A percentile compares a stretch with the other conserved stretches of the same genome.
phyloP scores from a whole-genome alignment of 352 stramenopile genomes.

The Plasmopara viticola region DNA sequence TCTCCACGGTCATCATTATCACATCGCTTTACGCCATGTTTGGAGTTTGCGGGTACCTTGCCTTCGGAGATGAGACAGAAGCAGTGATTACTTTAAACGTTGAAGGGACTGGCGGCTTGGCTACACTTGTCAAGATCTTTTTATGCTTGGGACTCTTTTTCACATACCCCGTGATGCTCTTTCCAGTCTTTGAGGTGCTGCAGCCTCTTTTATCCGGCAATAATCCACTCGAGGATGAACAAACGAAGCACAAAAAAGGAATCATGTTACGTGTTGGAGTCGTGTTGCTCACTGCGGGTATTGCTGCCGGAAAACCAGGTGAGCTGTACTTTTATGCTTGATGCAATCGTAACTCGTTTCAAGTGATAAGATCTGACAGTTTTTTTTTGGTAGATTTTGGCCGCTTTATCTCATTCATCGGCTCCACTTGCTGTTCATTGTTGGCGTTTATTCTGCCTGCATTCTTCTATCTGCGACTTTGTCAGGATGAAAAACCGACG shows the following conservation, averaged over 20 bases:
- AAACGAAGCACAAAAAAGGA: constrained; percentile 22
- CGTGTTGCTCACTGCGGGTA: constrained; percentile 69
- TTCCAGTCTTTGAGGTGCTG: constrained; percentile 85
- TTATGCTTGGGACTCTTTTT: constrained; percentile 87
- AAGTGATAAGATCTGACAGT: not conserved
- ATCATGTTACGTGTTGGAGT: constrained; percentile 45
- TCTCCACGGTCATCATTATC: constrained; percentile 71
- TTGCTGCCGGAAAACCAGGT: constrained; percentile 76
- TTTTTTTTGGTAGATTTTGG: constrained; percentile 69
- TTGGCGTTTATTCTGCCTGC: constrained; percentile 86
- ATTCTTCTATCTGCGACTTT: constrained; percentile 79
- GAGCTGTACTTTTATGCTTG: constrained; percentile 2
- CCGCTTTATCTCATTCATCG: constrained; percentile 88
- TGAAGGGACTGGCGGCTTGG: constrained; percentile 39
- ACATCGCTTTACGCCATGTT: constrained; percentile 85
- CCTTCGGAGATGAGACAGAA: constrained; percentile 73
- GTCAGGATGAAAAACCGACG: constrained; percentile 30
- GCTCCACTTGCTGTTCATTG: constrained; percentile 84
- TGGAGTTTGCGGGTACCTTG: constrained; percentile 80
- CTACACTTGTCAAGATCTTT: constrained; percentile 80
- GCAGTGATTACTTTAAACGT: constrained; percentile 90
- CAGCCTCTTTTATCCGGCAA: constrained; percentile 25
- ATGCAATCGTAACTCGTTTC: not conserved
- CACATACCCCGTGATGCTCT: constrained; percentile 92
- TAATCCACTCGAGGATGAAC: constrained; percentile 16